Percentiles rank a stretch among this genome's conserved stretches.
These are phyloP conservation scores for Metarhizium album DNA, from an alignment of 2,329 filamentous ascomycete species.

Conservation along the genomic window DNA sequence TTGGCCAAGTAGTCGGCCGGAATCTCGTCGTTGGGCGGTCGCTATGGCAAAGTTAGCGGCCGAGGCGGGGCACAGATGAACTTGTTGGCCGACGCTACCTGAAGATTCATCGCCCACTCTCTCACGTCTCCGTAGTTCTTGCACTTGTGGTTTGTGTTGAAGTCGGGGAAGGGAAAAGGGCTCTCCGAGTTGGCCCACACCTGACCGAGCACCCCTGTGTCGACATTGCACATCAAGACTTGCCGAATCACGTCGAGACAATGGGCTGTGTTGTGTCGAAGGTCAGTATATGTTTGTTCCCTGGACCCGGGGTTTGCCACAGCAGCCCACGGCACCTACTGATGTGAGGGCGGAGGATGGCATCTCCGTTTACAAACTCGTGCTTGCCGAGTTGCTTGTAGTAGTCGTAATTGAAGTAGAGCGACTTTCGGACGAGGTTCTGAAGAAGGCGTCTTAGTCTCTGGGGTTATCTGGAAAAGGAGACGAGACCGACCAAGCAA, in stretches of 20 bases:
- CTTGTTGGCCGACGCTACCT: conserved; percentile 23
- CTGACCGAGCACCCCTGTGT: conserved; percentile 49
- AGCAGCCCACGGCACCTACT: no score
- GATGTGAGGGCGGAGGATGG: conserved; percentile 43
- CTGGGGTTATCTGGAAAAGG: accelerated
- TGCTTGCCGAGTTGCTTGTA: conserved; percentile 39
- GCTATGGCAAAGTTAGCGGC: not conserved
- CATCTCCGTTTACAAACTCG: conserved; percentile 44
- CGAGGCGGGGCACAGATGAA: not conserved
- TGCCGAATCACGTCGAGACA: conserved; percentile 52
- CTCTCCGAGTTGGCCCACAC: conserved; percentile 41
- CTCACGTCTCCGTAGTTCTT: conserved; percentile 44
- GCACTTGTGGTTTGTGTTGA: conserved; percentile 49
- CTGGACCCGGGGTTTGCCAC: no score
- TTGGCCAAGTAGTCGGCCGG: not conserved
- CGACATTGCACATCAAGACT: conserved; percentile 51
- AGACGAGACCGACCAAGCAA: conserved; percentile 34
- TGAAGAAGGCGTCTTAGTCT: conserved; percentile 10
- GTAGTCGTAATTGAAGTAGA: conserved; percentile 50
- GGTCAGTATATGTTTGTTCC: no score
- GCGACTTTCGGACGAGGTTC: conserved; percentile 47
- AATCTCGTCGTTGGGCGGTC: not conserved
- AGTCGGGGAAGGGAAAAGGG: conserved; percentile 46
- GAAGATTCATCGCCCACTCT: conserved; percentile 41
- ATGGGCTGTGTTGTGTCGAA: conserved; percentile 27